These are phyloP conservation scores for Apiospora marii DNA, from an alignment of 2,329 filamentous ascomycete genomes.

Conservation along the genomic window DNA sequence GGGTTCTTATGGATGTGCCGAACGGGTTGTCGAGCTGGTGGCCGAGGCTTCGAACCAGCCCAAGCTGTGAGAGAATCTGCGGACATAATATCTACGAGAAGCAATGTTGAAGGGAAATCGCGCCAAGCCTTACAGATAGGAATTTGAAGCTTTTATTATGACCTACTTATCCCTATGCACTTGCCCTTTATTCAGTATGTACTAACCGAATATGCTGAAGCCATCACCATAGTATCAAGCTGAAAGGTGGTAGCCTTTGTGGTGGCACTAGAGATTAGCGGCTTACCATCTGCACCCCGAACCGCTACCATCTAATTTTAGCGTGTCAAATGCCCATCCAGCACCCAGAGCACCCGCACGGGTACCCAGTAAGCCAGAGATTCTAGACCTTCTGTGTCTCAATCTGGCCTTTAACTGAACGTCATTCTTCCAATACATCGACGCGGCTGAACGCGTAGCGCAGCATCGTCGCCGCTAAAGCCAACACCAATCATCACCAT, in stretches of 20 bases:
- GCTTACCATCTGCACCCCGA: background rate
- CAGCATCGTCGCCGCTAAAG: background rate
- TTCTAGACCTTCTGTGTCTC: constrained; percentile 2
- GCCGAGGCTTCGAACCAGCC: constrained; percentile 59
- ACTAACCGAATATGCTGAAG: background rate
- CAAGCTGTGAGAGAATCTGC: constrained; percentile 31
- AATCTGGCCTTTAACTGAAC: constrained; percentile 15
- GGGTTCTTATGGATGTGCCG: constrained; percentile 73
- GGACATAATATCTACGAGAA: background rate
- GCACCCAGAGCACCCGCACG: background rate
- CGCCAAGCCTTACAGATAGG: background rate
- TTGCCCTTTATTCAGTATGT: background rate
- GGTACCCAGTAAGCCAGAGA: background rate
- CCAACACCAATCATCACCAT: background rate
- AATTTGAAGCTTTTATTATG: background rate
- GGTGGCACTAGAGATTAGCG: background rate
- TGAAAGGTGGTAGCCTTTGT: background rate
- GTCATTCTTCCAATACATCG: background rate
- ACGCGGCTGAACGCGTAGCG: constrained; percentile 15
- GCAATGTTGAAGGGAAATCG: background rate
- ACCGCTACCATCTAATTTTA: background rate
- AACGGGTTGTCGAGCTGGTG: constrained; percentile 71
- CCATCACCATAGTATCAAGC: background rate
- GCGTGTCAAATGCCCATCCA: background rate
- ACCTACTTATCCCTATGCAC: background rate